Evolutionary conservation across 345 rosid genomes (phyloP).

Genomic region (Citrus cavaleriei): DNA sequence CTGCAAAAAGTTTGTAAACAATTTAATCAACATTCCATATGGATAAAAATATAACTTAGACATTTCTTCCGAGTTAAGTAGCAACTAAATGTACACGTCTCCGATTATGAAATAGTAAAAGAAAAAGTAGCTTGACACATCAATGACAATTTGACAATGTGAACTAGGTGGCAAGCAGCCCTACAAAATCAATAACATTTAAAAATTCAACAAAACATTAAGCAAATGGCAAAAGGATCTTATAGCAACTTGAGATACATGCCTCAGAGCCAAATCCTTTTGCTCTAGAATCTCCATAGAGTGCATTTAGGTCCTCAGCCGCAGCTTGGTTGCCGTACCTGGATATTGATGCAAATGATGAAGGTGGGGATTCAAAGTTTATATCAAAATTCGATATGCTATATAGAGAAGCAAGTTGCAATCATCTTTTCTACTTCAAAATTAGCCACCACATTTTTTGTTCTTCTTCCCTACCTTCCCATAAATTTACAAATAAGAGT

Average conservation of each 20-base stretch:
- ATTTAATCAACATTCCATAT: neutral
- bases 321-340: constrained; percentile 81
- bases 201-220: constrained; percentile 1
- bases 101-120: neutral
- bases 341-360: constrained; percentile 13
- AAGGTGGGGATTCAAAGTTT: neutral
- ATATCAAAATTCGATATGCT: neutral
- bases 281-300: constrained; percentile 77
- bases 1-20: constrained; percentile 26
- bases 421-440: neutral
- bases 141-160: neutral
- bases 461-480: neutral
- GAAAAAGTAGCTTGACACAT: neutral
- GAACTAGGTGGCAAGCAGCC: neutral
- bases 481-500: neutral
- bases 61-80: neutral
- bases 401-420: neutral
- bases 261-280: constrained; percentile 91
- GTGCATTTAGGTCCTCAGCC: constrained; percentile 67
- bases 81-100: neutral
- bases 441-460: neutral
- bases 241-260: neutral
- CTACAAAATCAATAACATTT: neutral
- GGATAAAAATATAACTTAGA: neutral
- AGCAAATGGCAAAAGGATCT: neutral